Evolutionary conservation across 1,284 basidiomycete species (phyloP).

Genomic region (Wallemia mellicola): DNA sequence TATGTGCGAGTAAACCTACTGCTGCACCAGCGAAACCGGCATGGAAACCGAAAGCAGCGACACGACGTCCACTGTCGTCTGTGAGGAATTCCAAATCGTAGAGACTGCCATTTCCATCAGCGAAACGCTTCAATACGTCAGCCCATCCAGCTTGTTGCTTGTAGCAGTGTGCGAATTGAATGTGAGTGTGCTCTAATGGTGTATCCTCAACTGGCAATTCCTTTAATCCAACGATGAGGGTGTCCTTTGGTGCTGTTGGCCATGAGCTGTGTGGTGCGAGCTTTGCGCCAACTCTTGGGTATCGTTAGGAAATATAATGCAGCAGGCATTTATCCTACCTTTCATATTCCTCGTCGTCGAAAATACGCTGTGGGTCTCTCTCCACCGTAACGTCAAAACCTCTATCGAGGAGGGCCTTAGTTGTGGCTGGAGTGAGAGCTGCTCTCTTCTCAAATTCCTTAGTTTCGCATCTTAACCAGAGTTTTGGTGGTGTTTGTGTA

Average conservation of each 20-base stretch:
- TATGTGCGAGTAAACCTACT: conserved; percentile 58
- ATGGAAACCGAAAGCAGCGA: conserved; percentile 97
- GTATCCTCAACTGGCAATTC: conserved; percentile 48
- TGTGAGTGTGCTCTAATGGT: conserved; percentile 72
- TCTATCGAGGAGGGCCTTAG: conserved; percentile 62
- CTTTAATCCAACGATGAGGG: conserved; percentile 85
- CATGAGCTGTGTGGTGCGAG: conserved; percentile 72
- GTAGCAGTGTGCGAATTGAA: conserved; percentile 98
- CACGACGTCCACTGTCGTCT: conserved; percentile 53
- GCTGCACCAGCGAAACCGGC: conserved; percentile 95
- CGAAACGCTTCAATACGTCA: conserved; percentile 59
- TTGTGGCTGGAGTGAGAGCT: conserved; percentile 73
- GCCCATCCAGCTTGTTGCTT: conserved; percentile 89
- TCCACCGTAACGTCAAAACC: conserved; percentile 83
- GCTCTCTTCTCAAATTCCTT: conserved; percentile 79
- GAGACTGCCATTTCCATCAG: conserved; percentile 53
- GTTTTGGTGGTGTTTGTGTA: conserved; percentile 6
- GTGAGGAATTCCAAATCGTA: conserved; percentile 95
- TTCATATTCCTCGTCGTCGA: conserved; percentile 77
- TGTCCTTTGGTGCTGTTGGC: conserved; percentile 40
- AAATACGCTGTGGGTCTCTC: conserved; percentile 78
- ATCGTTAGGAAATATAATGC: conserved; percentile 1
- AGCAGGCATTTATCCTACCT: conserved; percentile 27
- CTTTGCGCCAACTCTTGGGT: conserved; percentile 61
- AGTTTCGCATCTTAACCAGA: conserved; percentile 86